Conservation (phyloP, 116 monocot species). For the Posidonia oceanica region DNA sequence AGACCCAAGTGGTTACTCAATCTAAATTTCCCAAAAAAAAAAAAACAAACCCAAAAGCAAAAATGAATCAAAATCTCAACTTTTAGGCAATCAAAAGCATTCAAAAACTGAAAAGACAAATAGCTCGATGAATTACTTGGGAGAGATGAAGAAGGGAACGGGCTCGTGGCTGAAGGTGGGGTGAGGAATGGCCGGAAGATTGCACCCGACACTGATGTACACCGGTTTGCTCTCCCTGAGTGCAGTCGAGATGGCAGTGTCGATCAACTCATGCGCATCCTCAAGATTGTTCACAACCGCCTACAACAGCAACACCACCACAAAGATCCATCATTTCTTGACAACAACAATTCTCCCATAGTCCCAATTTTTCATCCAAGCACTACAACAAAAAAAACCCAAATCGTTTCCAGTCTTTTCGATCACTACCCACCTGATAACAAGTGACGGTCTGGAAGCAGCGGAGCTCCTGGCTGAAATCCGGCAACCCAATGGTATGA, state of each 20-base stretch:
- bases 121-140: conserved; percentile 14
- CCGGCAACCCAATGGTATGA: conserved; percentile 51
- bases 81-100: neutral
- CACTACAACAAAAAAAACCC: too few species aligned
- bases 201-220: conserved; percentile 44
- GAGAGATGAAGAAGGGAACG: conserved; percentile 34
- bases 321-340: conserved; percentile 1
- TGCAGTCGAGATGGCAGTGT: conserved; percentile 37
- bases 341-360: neutral
- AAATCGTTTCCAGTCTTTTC: too few species aligned
- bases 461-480: conserved; percentile 55
- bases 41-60: too few species aligned
- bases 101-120: neutral
- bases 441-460: conserved; percentile 68
- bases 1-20: conserved; percentile 48
- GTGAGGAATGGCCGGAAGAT: conserved; percentile 35
- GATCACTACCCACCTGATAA: conserved; percentile 20
- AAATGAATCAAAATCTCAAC: neutral
- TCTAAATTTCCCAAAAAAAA: conserved; percentile 10
- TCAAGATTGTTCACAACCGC: conserved; percentile 42
- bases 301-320: neutral
- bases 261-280: conserved; percentile 36
- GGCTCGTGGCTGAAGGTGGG: conserved; percentile 37
- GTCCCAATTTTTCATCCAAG: neutral
- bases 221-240: conserved; percentile 45